Evolutionary conservation across 2,329 filamentous ascomycete genomes (phyloP).

Genomic region (Claviceps spartinae): DNA sequence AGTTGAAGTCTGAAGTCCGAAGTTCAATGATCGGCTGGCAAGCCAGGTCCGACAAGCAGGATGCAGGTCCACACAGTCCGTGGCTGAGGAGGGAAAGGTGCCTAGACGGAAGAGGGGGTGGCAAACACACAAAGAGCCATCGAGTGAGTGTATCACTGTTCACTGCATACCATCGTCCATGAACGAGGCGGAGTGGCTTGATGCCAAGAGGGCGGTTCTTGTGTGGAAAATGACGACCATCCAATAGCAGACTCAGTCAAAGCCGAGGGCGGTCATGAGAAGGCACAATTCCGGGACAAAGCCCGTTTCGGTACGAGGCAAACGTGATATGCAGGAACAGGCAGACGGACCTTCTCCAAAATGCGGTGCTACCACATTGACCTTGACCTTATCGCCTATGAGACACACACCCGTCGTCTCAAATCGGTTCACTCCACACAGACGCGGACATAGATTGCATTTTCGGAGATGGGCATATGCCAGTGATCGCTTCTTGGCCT

Average conservation of each 20-base stretch:
- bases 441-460: conserved; percentile 69
- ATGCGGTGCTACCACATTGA: conserved; percentile 75
- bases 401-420: conserved; percentile 67
- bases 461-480: conserved; percentile 64
- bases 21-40: background rate
- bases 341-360: conserved; percentile 52
- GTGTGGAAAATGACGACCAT: background rate
- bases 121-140: background rate
- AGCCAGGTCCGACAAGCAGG: background rate
- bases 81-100: background rate
- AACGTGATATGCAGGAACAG: background rate
- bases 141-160: too few species aligned
- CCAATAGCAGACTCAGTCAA: background rate
- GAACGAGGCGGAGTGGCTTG: too few species aligned
- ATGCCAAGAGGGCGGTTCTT: too few species aligned
- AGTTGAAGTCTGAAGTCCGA: background rate
- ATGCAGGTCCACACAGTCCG: background rate
- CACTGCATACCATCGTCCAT: too few species aligned
- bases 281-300: background rate
- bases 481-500: conserved; percentile 56
- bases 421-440: conserved; percentile 70
- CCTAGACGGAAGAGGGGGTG: background rate
- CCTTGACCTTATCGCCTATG: conserved; percentile 62
- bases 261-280: too few species aligned
- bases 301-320: background rate